phyloP scores from a whole-genome alignment of 495 filamentous ascomycete species.

The Penicillium cosmopolitanum region DNA sequence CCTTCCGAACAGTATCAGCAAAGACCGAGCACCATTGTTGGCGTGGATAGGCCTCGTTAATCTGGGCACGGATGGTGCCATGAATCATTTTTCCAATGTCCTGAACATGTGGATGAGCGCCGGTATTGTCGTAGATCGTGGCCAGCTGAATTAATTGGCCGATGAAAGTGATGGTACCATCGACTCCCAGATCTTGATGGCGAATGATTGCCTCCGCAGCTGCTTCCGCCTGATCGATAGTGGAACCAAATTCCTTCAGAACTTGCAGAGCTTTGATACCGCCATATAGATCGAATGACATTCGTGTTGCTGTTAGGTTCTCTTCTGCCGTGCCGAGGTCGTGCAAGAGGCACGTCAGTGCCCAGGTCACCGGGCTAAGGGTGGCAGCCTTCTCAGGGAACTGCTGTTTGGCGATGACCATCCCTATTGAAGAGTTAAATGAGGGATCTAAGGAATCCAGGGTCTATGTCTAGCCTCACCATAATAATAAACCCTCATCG shows the following conservation, averaged over 20 bases:
- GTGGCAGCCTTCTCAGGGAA: slow-evolving; percentile 24
- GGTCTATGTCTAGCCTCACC: slow-evolving; percentile 34
- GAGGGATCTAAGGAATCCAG: too few species aligned
- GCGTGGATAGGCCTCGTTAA: slow-evolving; percentile 27
- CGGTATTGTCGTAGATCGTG: slow-evolving; percentile 69
- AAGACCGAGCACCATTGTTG: slow-evolving; percentile 32
- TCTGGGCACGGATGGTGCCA: slow-evolving; percentile 13
- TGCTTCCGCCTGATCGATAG: slow-evolving; percentile 46
- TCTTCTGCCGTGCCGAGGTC: slow-evolving; percentile 70
- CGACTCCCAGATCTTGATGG: slow-evolving; percentile 68
- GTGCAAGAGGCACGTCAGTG: slow-evolving; percentile 69
- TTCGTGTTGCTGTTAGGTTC: slow-evolving; percentile 60
- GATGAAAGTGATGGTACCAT: slow-evolving; percentile 67
- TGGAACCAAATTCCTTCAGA: slow-evolving; percentile 50
- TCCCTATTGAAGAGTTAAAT: slow-evolving; percentile 16
- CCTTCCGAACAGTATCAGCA: slow-evolving; percentile 50
- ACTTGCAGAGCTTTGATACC: slow-evolving; percentile 58
- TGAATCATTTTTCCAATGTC: slow-evolving; percentile 23
- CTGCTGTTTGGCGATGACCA: slow-evolving; percentile 33
- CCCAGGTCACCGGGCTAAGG: slow-evolving; percentile 45
- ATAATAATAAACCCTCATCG: slow-evolving; percentile 74
- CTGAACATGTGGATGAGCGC: slow-evolving; percentile 25
- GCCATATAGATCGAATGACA: slow-evolving; percentile 52
- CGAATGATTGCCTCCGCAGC: slow-evolving; percentile 76
- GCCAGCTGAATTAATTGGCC: slow-evolving; percentile 75